Evolutionary conservation across 805 yeast genomes (phyloP).

Genomic region (Lipomyces sp.): DNA sequence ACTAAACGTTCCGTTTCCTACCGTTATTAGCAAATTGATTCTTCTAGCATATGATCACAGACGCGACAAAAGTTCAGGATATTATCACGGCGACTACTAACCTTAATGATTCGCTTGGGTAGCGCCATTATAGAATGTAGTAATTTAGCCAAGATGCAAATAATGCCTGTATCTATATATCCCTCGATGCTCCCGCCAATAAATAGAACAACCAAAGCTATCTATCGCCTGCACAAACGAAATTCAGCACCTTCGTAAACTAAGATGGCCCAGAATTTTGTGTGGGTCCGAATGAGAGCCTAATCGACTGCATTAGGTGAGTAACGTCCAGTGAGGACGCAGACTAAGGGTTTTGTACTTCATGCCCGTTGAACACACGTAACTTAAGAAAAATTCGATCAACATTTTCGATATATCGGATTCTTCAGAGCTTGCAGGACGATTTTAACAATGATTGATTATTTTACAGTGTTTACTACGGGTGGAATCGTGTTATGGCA

Average conservation of each 20-base stretch:
- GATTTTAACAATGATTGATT: conserved; percentile 51
- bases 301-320: neutral
- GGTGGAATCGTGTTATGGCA: conserved; percentile 61
- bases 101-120: conserved; percentile 91
- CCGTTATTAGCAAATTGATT: neutral
- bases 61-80: neutral
- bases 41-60: neutral
- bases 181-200: neutral
- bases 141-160: neutral
- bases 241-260: neutral
- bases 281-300: too few species aligned
- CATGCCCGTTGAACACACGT: neutral
- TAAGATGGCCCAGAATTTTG: too few species aligned
- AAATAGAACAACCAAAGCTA: neutral
- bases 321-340: neutral
- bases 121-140: conserved; percentile 48
- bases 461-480: conserved; percentile 55
- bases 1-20: conserved; percentile 90
- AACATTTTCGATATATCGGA: neutral
- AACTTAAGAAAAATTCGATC: neutral
- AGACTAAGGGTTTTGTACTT: neutral
- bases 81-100: conserved; percentile 38
- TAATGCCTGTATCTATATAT: neutral
- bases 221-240: neutral
- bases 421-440: neutral